Evolutionary conservation across 495 filamentous ascomycete species (phyloP).

Genomic region (Trichodelitschia bisporula): DNA sequence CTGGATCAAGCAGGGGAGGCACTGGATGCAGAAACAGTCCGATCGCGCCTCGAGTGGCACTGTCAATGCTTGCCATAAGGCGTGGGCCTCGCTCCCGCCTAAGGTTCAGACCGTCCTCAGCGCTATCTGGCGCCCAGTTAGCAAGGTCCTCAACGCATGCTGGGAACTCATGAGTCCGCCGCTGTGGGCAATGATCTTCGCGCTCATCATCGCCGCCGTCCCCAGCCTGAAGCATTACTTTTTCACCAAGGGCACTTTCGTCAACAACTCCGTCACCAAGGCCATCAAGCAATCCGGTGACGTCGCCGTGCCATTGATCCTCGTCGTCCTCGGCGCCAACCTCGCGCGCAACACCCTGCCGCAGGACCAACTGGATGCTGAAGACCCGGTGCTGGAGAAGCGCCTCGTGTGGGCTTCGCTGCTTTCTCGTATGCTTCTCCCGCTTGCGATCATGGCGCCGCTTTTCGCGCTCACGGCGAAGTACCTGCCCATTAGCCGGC

Average conservation of each 20-base stretch:
- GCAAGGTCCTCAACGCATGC: slow-evolving; percentile 35
- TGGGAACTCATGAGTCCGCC: slow-evolving; percentile 98
- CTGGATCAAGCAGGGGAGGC: no score
- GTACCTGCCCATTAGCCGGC: slow-evolving; percentile 73
- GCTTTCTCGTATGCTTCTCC: slow-evolving; percentile 75
- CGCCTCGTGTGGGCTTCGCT: slow-evolving; percentile 69
- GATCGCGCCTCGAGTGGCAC: no score
- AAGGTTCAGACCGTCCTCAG: slow-evolving; percentile 29
- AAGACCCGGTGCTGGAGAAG: slow-evolving; percentile 31
- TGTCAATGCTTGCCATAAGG: no score
- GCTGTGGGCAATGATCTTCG: slow-evolving; percentile 83
- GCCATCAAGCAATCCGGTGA: slow-evolving; percentile 66
- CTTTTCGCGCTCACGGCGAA: slow-evolving; percentile 76
- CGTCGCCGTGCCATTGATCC: slow-evolving; percentile 82
- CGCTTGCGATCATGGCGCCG: slow-evolving; percentile 84
- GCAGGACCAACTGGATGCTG: slow-evolving; percentile 15
- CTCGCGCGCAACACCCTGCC: slow-evolving; percentile 35
- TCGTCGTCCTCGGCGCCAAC: slow-evolving; percentile 92
- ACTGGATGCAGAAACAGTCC: no score
- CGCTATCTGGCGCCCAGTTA: slow-evolving; percentile 10
- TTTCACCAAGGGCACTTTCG: slow-evolving; percentile 71
- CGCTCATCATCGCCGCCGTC: slow-evolving; percentile 77
- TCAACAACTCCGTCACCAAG: slow-evolving; percentile 78
- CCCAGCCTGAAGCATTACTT: slow-evolving; percentile 62
- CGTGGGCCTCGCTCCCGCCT: slow-evolving; percentile 27